Percentiles rank a stretch among this genome's conserved stretches.
phyloP scores from a whole-genome alignment of 2,329 filamentous ascomycete genomes.

The Diaporthe helianthi region DNA sequence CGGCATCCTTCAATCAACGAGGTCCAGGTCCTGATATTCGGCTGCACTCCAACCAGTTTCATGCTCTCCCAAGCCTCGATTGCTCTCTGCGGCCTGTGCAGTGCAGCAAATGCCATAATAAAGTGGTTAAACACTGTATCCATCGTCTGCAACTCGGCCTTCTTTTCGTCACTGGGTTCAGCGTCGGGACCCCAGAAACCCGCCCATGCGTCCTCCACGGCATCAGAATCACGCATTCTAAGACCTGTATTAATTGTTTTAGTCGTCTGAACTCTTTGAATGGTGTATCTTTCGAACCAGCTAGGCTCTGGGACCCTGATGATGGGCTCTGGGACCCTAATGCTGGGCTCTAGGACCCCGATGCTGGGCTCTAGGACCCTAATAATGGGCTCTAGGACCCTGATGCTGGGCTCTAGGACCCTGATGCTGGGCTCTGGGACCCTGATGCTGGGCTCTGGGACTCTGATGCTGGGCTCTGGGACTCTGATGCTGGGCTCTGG shows the following conservation, averaged over 20 bases:
- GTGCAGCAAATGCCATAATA: slow-evolving; percentile 44
- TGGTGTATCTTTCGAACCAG: slow-evolving; percentile 33
- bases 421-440: no score
- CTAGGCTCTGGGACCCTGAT: no score
- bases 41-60: slow-evolving; percentile 56
- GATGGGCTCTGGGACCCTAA: no score
- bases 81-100: slow-evolving; percentile 42
- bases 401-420: no score
- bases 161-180: slow-evolving; percentile 34
- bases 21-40: slow-evolving; percentile 73
- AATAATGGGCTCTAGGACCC: no score
- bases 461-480: no score
- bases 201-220: slow-evolving; percentile 40
- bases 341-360: no score
- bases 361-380: no score
- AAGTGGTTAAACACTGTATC: slow-evolving; percentile 45
- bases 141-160: slow-evolving; percentile 33
- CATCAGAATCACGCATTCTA: slow-evolving; percentile 38
- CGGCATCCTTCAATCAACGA: slow-evolving; percentile 76
- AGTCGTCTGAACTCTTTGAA: no score
- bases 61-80: slow-evolving; percentile 51
- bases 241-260: slow-evolving; percentile 41
- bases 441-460: no score
- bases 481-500: no score
- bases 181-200: slow-evolving; percentile 41